Percentiles rank a stretch among this genome's conserved stretches.
These are phyloP conservation scores for Saccharomycopsis sp. DNA, from an alignment of 805 yeast species.

Conservation along the genomic window DNA sequence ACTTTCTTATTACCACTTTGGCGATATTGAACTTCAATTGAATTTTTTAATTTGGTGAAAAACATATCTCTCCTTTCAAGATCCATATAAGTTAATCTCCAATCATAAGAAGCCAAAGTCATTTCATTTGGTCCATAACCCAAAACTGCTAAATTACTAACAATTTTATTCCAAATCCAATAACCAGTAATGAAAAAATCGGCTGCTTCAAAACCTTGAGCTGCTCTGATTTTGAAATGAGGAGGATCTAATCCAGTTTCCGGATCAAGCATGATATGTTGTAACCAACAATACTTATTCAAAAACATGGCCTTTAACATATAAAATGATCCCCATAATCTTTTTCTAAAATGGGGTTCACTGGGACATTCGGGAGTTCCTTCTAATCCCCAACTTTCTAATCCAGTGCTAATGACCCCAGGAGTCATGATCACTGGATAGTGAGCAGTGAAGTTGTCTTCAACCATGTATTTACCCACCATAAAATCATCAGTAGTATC, in stretches of 20 bases:
- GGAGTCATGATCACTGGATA: conserved; percentile 89
- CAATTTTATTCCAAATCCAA: conserved; percentile 96
- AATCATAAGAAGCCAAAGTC: conserved; percentile 89
- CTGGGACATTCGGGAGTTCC: conserved; percentile 77
- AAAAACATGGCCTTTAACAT: conserved; percentile 89
- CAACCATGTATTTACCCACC: conserved; percentile 62
- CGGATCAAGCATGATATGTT: conserved; percentile 81
- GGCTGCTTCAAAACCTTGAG: conserved; percentile 94
- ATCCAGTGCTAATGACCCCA: conserved; percentile 90
- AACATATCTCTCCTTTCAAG: conserved; percentile 81
- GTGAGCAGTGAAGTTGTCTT: conserved; percentile 42
- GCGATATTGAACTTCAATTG: conserved; percentile 51
- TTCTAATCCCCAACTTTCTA: conserved; percentile 84
- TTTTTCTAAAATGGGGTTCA: conserved; percentile 73
- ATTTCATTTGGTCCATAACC: conserved; percentile 90
- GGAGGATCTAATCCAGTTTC: conserved; percentile 92
- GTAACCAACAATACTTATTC: conserved; percentile 89
- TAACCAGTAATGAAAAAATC: conserved; percentile 96
- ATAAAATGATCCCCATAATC: conserved; percentile 95
- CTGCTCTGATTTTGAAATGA: conserved; percentile 69
- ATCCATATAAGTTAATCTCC: conserved; percentile 89
- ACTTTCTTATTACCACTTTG: conserved; percentile 53
- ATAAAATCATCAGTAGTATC: conserved; percentile 77
- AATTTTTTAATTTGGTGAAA: conserved; percentile 63
- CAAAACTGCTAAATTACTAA: conserved; percentile 89